Percentiles rank a stretch among this genome's conserved stretches.
Evolutionary conservation across 108 stramenopile genomes (phyloP).

Genomic region (Fragilaria crotonensis): DNA sequence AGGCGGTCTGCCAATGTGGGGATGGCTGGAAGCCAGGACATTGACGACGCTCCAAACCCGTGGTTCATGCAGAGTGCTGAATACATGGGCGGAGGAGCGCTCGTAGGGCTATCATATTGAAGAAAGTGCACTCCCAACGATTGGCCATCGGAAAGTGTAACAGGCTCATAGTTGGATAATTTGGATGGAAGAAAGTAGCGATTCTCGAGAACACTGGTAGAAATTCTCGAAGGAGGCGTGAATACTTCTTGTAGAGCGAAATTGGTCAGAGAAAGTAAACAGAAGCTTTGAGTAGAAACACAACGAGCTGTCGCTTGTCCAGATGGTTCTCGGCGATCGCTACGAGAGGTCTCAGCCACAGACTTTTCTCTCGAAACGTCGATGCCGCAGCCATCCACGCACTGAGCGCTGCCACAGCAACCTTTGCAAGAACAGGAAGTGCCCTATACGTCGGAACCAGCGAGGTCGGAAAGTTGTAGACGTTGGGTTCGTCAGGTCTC

Average conservation of each 20-base stretch:
- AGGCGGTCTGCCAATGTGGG: slow-evolving; percentile 35
- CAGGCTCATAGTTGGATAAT: slow-evolving; percentile 42
- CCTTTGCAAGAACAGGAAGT: slow-evolving; percentile 22
- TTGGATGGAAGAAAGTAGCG: slow-evolving; percentile 44
- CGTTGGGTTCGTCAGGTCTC: slow-evolving; percentile 38
- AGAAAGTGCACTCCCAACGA: slow-evolving; percentile 53
- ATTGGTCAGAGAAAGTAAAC: slow-evolving; percentile 1
- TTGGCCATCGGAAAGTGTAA: background rate
- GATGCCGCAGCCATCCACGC: slow-evolving; percentile 15
- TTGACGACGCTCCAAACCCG: slow-evolving; percentile 79
- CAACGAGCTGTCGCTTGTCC: background rate
- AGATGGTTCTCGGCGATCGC: slow-evolving; percentile 2
- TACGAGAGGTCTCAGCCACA: slow-evolving; percentile 10
- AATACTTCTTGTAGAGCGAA: slow-evolving; percentile 48
- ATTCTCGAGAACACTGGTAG: slow-evolving; percentile 32
- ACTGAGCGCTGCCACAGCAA: slow-evolving; percentile 18
- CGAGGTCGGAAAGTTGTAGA: slow-evolving; percentile 45
- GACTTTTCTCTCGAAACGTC: slow-evolving; percentile 8
- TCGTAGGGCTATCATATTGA: slow-evolving; percentile 18
- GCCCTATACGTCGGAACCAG: slow-evolving; percentile 42
- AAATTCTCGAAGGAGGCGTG: slow-evolving; percentile 45
- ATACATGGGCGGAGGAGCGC: background rate
- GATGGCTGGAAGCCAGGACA: slow-evolving; percentile 55
- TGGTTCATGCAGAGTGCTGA: slow-evolving; percentile 64
- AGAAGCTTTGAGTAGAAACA: slow-evolving; percentile 14